A percentile compares a stretch with the other conserved stretches of the same genome.
phyloP scores from a whole-genome alignment of 1,139 yeast species.

The Saccharomyces hybrid region DNA sequence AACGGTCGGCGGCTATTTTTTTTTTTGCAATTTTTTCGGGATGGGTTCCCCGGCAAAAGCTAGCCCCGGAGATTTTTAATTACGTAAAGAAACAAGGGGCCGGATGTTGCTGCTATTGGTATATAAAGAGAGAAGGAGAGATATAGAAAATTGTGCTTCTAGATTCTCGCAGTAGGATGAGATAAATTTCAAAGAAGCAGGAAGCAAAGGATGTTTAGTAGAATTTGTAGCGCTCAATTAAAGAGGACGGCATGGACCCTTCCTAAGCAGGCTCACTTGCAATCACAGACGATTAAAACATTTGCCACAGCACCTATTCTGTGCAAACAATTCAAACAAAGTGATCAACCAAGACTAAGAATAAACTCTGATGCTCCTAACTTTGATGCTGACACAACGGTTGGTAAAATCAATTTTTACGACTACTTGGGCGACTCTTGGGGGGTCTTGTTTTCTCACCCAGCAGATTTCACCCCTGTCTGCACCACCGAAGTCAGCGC shows the following conservation, averaged over 20 bases:
- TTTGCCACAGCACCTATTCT: slow-evolving; percentile 20
- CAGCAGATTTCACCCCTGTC: slow-evolving; percentile 92
- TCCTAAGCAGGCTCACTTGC: neutral
- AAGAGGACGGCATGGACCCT: neutral
- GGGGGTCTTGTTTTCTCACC: slow-evolving; percentile 84
- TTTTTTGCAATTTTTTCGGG: neutral
- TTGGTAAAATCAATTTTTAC: slow-evolving; percentile 75
- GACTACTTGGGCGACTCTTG: slow-evolving; percentile 74
- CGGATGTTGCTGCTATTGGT: neutral
- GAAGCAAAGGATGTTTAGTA: neutral
- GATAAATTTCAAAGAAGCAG: too few relatives aligned
- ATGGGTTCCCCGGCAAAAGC: neutral
- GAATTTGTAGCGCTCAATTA: neutral
- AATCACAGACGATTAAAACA: slow-evolving; percentile 11
- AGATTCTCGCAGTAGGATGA: neutral
- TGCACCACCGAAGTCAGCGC: slow-evolving; percentile 95
- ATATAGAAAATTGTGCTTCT: too few relatives aligned
- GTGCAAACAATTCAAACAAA: slow-evolving; percentile 44
- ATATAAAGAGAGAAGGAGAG: neutral
- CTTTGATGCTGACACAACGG: slow-evolving; percentile 70
- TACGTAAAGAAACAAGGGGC: neutral
- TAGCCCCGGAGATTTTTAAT: neutral
- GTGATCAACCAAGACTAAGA: slow-evolving; percentile 63
- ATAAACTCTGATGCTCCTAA: slow-evolving; percentile 70
- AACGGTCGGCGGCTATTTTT: neutral